Conservation (phyloP, 2,329 filamentous ascomycete species). For the Pyrenophora tritici-repentis region DNA sequence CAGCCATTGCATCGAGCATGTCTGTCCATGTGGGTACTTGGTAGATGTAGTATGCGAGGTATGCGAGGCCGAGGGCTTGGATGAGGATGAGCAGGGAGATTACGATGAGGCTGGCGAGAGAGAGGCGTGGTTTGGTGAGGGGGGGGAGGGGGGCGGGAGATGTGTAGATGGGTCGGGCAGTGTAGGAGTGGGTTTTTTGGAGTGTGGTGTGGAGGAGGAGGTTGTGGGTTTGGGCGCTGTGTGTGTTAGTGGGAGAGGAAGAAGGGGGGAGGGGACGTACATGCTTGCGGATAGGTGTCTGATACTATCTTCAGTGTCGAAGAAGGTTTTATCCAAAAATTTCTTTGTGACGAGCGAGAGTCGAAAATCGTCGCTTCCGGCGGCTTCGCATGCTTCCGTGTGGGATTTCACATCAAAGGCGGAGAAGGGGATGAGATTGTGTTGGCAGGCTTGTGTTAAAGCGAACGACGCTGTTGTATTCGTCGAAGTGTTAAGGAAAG, state of each 20-base stretch:
- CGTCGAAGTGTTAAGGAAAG: no score
- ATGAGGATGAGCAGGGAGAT: constrained; percentile 9
- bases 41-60: constrained; percentile 14
- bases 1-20: constrained; percentile 11
- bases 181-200: constrained; percentile 3
- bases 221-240: constrained; percentile 9
- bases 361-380: no score
- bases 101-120: not conserved
- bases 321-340: no score
- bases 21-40: constrained; percentile 14
- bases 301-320: not conserved
- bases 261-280: no score
- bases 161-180: constrained; percentile 3
- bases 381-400: no score
- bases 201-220: constrained; percentile 9
- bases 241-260: not conserved
- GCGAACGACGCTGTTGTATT: no score
- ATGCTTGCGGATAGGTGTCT: not conserved
- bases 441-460: no score
- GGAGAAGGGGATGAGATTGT: no score
- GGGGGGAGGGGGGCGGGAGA: not conserved
- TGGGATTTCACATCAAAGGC: no score
- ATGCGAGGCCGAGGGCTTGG: constrained; percentile 9
- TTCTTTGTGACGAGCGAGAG: no score
- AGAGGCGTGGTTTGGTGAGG: not conserved